Evolutionary conservation across 2,329 filamentous ascomycete genomes (phyloP), one percentile per base, ranked within the genome.

Genomic region (Aspergillus luchuensis): DNA sequence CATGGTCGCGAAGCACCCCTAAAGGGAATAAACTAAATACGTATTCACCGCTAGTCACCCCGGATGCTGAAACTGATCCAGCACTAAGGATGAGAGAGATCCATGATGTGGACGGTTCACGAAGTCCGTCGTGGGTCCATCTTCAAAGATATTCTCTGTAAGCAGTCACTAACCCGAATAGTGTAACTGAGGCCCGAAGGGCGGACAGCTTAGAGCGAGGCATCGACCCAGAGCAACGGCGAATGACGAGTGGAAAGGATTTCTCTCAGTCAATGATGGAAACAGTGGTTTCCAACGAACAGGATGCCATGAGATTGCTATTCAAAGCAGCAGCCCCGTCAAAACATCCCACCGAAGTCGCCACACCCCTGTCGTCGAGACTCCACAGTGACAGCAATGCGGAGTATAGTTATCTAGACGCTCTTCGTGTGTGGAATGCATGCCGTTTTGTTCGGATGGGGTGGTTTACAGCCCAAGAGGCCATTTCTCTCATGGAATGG

Each of bases 361-460:
- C 33, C 67, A n/a, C 23, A 23, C 21, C 13, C 21, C 48, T 15
- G 1, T 36, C 7, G 10, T 23, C 19, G 23, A 30, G 5, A 8
- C 25, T 28, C 8, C 7, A 8, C 15, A 41, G 13, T 25, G 33
- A 38, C 48, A 25, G 33, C 48, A 8, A 36, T 13, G 56, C 51
- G 23, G 39, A 8, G 7, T 28, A 48, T 13, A 70, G 75, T 28
- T 8, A 41, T 3, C 5, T 3, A 17, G 38, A 41, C n/a, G 76
- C 77, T 11, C 66, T 81, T 5, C 72, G 74, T 21, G 67, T 79
- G 25, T 83, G 80, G 81, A 79, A 79, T n/a, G 71, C 73, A 0
- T 81, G 79, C 63, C 77, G 81, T 1, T 84, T 83, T 60, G 81
- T 84, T 19, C 79, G 78, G 58, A 81, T 82, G 78, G 82, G 82